phyloP scores from a whole-genome alignment of 495 filamentous ascomycete species.

The Choiromyces venosus region DNA sequence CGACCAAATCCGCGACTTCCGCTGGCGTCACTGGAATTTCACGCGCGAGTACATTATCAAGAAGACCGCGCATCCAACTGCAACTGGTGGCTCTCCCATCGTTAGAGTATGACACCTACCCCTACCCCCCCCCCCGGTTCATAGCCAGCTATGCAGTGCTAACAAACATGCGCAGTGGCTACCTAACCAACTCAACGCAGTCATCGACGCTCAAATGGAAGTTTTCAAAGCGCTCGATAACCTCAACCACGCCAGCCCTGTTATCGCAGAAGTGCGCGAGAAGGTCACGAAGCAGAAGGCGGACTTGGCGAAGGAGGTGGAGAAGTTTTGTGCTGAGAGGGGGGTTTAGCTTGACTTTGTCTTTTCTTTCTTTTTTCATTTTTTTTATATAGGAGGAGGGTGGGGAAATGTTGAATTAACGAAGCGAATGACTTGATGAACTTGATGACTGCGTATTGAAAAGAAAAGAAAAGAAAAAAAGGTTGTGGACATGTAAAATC shows the following conservation, averaged over 20 bases:
- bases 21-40: conserved; percentile 93
- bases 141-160: conserved; percentile 11
- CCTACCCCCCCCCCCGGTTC: not conserved
- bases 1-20: conserved; percentile 81
- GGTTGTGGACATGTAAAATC: not conserved
- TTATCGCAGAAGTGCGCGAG: conserved; percentile 62
- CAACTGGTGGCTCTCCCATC: conserved; percentile 86
- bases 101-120: conserved; percentile 56
- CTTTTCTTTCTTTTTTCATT: not conserved
- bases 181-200: conserved; percentile 74
- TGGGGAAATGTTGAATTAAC: not conserved
- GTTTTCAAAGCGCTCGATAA: conserved; percentile 52
- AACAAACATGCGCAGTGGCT: conserved; percentile 55
- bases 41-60: conserved; percentile 91
- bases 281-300: conserved; percentile 60
- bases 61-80: conserved; percentile 72
- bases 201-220: conserved; percentile 67
- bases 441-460: too few species aligned
- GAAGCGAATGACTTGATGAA: not conserved
- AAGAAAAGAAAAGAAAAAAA: too few species aligned
- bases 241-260: conserved; percentile 43
- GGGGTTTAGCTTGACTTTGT: conserved; percentile 44
- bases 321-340: conserved; percentile 70
- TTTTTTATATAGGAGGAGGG: not conserved
- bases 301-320: conserved; percentile 70